phyloP scores from a whole-genome alignment of 1,139 yeast species.

The Arxiozyma slooffiae region DNA sequence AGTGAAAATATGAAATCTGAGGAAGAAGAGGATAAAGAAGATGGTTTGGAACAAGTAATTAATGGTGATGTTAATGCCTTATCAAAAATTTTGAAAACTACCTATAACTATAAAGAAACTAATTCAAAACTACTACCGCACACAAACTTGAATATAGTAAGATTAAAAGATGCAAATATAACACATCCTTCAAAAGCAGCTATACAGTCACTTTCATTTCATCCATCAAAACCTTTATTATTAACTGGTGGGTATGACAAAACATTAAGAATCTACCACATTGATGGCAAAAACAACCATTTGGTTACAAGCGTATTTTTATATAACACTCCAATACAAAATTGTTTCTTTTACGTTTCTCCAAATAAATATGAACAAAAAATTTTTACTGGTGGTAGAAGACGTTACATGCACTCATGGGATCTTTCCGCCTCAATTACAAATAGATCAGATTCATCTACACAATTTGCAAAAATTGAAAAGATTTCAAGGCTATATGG shows the following conservation, averaged over 20 bases:
- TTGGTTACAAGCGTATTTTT: constrained; percentile 75
- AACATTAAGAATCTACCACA: constrained; percentile 74
- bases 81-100: constrained; percentile 47
- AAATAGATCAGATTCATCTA: constrained; percentile 35
- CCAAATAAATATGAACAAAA: constrained; percentile 35
- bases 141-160: constrained; percentile 56
- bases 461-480: constrained; percentile 40
- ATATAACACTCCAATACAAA: constrained; percentile 68
- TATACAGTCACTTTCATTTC: constrained; percentile 76
- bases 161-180: constrained; percentile 80
- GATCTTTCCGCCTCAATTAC: constrained; percentile 42
- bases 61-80: constrained; percentile 47
- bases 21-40: constrained; percentile 30
- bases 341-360: constrained; percentile 39
- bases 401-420: constrained; percentile 89
- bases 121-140: constrained; percentile 58
- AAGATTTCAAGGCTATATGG: constrained; percentile 87
- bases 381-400: constrained; percentile 81
- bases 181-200: constrained; percentile 63
- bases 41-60: constrained; percentile 29
- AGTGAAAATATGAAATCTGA: constrained; percentile 23
- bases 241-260: constrained; percentile 90
- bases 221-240: constrained; percentile 71
- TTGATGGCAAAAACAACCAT: constrained; percentile 81
- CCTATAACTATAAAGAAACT: constrained; percentile 47